Conservation (phyloP, 169 alveolate species). For the Plasmodium adleri region DNA sequence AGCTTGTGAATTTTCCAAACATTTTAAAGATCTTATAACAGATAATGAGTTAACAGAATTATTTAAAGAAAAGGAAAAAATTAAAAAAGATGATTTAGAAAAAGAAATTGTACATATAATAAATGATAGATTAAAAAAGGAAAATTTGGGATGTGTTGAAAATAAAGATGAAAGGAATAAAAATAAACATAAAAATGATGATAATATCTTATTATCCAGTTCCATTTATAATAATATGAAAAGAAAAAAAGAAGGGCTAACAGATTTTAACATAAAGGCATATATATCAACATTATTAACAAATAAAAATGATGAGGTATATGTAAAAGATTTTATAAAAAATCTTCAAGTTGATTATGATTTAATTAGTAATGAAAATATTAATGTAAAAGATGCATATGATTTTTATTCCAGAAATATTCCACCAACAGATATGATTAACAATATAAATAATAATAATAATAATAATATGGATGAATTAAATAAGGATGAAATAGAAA, state of each 20-base stretch:
- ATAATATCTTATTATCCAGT: too few relatives aligned
- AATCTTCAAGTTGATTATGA: constrained; percentile 50
- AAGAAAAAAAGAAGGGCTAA: constrained; percentile 34
- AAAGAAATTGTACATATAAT: constrained; percentile 26
- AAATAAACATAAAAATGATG: not conserved
- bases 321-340: constrained; percentile 38
- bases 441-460: too few relatives aligned
- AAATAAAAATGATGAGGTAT: constrained; percentile 45
- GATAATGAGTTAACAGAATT: constrained; percentile 33
- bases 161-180: constrained; percentile 3
- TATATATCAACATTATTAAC: constrained; percentile 60
- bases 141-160: not conserved
- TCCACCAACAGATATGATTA: constrained; percentile 38
- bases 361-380: constrained; percentile 22
- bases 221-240: too few relatives aligned
- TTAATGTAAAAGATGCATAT: constrained; percentile 59
- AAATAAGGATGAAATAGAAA: constrained; percentile 51
- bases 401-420: constrained; percentile 65
- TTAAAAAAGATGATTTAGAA: constrained; percentile 45
- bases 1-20: constrained; percentile 64
- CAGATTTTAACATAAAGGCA: constrained; percentile 65
- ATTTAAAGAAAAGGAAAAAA: constrained; percentile 62
- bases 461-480: constrained; percentile 6
- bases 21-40: constrained; percentile 49
- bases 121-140: constrained; percentile 6